These are phyloP conservation scores for Coemansia sp. DNA, from an alignment of 192 early-diverging fungal species.

Conservation along the genomic window DNA sequence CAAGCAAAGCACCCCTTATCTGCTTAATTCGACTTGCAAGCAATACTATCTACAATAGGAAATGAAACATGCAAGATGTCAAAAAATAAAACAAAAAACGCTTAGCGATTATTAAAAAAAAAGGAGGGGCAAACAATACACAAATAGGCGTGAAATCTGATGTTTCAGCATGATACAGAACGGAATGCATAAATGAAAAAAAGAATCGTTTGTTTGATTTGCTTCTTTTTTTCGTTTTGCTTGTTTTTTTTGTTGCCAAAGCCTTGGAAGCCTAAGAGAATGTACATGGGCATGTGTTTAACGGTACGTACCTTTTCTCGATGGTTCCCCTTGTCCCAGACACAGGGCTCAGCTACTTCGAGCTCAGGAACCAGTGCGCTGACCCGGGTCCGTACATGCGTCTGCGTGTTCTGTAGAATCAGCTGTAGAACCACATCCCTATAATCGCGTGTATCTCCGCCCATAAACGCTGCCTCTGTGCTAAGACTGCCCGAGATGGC, in stretches of 20 bases:
- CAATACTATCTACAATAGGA: background rate
- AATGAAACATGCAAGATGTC: background rate
- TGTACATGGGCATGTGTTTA: background rate
- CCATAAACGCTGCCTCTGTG: constrained; percentile 14
- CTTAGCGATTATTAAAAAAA: constrained; percentile 1
- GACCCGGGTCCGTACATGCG: constrained; percentile 9
- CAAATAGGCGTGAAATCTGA: constrained; percentile 1
- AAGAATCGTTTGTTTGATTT: background rate
- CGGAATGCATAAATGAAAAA: background rate
- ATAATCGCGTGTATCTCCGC: constrained; percentile 11
- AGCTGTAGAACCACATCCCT: constrained; percentile 17
- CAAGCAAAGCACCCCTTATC: background rate
- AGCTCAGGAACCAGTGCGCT: constrained; percentile 13
- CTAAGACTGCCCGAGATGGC: constrained; percentile 26
- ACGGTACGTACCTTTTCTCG: constrained; percentile 15
- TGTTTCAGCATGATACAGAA: background rate
- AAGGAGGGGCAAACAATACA: no score
- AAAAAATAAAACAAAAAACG: background rate
- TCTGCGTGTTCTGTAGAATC: constrained; percentile 17
- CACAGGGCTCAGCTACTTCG: background rate
- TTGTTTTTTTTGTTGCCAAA: background rate
- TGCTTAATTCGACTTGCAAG: constrained; percentile 4
- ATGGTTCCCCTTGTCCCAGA: constrained; percentile 16
- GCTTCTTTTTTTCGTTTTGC: no score
- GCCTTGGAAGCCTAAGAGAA: background rate